Evolutionary conservation across 1,284 basidiomycete genomes (phyloP), one percentile per base, ranked within the genome.

Genomic region (Phylloboletellus chloephorus): DNA sequence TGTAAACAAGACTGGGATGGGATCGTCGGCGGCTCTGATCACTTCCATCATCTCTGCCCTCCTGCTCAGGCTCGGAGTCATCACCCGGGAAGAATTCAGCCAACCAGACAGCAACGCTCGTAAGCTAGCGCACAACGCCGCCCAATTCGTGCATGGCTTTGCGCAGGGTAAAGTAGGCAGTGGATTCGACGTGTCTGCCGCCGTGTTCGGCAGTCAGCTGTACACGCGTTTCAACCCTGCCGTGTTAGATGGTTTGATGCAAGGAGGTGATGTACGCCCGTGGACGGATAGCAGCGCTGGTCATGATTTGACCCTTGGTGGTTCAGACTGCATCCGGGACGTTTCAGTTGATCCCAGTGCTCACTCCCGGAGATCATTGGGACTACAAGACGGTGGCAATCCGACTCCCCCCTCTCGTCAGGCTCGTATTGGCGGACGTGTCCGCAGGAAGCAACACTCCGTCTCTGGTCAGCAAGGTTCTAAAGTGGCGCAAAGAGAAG

Each of bases 141-240:
- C 95, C 1, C 96, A 99, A 63, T 94, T 88, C 53, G 82, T 92
- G 4, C 96, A 99, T 63, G 98, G 94, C 56, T 73, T 93, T 20
- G 96, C 96, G 0, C 96, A 99, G 66, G 96, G 96, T 31, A 99
- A 99, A 65, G 83, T 99, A 11, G 96, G 96, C 25, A 91, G 87
- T 51, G 96, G 96, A 1, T 99, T 99, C 65, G 96, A 99, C 60
- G 89, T 99, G 34, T 84, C 91, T 16, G 80, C 91, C 0, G 94
- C 95, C 0, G 86, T 93, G 3, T 98, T 88, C 67, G 96, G 96
- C 7, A 94, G 90, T 56, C 95, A 98, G 53, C 59, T 93, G 4
- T 99, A 98, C 65, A 85, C 79, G 28, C 78, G 95, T 33, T 99
- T 98, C 64, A 79, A 85, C 49, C 88, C 91, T 1, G 60, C 66